Base-by-base conservation (phyloP, 1,284 basidiomycete genomes). In the Fomitopsis pinicola region DNA sequence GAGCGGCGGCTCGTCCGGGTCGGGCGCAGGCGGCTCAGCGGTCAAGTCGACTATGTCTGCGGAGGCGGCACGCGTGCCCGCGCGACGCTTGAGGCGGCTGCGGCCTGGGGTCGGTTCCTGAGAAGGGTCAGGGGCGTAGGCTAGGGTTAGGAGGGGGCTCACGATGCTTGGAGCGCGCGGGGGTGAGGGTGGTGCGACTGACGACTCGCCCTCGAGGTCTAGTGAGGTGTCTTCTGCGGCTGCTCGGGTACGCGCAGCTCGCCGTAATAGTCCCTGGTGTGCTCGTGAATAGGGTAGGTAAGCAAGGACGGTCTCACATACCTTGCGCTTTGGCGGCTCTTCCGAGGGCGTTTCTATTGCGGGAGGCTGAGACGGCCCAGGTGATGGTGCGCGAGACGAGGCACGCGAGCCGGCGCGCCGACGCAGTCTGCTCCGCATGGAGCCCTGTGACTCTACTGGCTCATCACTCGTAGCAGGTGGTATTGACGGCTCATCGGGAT, bases 1-100 rank as follows among this genome's bases (percentile, higher is more conserved):
- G 26, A 84, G 72, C 2, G 85, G 81, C 0, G 87, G 84, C 65
- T 87, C 82, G 59, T 75, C 73, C 1, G 57, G 79, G 54, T 75
- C 72, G 3, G 59, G 67, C 28, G 62, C 66, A 63, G 72, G 69
- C 9, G 65, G 53, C 52, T 69, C 65, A 3, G 68, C 63, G 6
- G 66, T 59, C 26, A 50, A 61, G 30, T 67, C 59, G 53, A 68
- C 54, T 22, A 72, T 60, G 54, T 58, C 35, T 60, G 59, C 60
- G 38, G 62, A 35, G 2, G 50, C 53, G 14, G 59, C 55, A 57
- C 55, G 64, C 6, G 68, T 67, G 4, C 71, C 73, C 33, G 73
- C 72, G 26, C 80, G 75, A 26, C 80, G 76, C 65, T 80, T 82
- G 45, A 81, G 66, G 57, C 73, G 69, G 0, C 74, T 66, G 35